These are phyloP conservation scores for Planoprotostelium fungivorum DNA, from an alignment of 78 protist genomes.

Conservation along the genomic window DNA sequence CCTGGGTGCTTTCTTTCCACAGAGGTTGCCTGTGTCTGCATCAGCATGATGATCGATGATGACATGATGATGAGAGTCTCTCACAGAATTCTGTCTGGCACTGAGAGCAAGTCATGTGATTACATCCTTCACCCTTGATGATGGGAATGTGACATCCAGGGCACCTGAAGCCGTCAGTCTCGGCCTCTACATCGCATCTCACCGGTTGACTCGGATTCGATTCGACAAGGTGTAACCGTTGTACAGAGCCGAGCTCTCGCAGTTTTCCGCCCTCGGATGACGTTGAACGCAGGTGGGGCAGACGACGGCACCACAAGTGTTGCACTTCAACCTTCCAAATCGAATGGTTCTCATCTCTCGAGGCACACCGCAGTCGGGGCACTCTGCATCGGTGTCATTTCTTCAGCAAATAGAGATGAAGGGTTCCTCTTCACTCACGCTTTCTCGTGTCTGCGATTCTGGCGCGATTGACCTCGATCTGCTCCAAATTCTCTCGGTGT, in stretches of 20 bases:
- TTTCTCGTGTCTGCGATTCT: no score
- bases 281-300: neutral
- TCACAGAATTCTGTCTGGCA: neutral
- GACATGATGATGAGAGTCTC: no score
- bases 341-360: neutral
- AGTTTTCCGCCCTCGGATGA: neutral
- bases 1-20: neutral
- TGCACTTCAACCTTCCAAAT: neutral
- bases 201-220: neutral
- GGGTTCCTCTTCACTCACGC: no score
- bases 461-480: no score
- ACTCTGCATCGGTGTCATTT: no score
- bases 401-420: no score
- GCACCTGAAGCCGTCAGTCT: neutral
- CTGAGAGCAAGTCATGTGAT: neutral
- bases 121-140: neutral
- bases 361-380: neutral
- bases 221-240: no score
- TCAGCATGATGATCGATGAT: no score
- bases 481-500: neutral
- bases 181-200: neutral
- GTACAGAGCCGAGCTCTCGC: no score
- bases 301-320: neutral
- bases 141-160: neutral
- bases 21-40: no score